Conservation (phyloP, 345 rosid genomes). For the Clausena lansium region DNA sequence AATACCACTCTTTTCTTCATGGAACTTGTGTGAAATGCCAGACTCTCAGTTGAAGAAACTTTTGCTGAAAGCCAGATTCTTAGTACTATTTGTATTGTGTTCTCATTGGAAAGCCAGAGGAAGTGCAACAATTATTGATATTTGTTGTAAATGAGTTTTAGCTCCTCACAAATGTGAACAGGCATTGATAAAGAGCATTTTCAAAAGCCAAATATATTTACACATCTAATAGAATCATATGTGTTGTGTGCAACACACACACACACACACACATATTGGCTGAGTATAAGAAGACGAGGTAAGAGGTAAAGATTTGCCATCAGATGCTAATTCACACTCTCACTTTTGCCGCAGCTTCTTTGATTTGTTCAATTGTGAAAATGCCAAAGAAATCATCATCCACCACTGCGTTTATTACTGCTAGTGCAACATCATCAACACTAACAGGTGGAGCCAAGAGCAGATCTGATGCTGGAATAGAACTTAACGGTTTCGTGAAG, state of each 20-base stretch:
- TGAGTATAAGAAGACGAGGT: not conserved
- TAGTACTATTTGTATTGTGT: not conserved
- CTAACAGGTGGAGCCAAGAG: conserved; percentile 79
- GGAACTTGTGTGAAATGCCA: not conserved
- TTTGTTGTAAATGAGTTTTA: not conserved
- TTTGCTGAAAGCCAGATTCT: not conserved
- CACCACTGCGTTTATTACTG: conserved; percentile 57
- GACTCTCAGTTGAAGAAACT: not conserved
- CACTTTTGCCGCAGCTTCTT: conserved; percentile 79
- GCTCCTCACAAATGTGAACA: not conserved
- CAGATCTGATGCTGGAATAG: conserved; percentile 81
- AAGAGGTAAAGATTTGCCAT: not conserved
- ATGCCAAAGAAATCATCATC: conserved; percentile 82
- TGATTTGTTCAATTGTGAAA: conserved; percentile 92
- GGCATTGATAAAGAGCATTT: not conserved
- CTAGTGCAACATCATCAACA: conserved; percentile 77
- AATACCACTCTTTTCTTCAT: not conserved
- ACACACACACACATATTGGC: no score
- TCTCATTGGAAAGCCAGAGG: not conserved
- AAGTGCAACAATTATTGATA: not conserved
- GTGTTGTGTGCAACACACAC: no score
- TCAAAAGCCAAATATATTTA: no score
- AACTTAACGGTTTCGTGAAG: conserved; percentile 61
- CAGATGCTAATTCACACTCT: conserved; percentile 26
- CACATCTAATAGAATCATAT: no score